Evolutionary conservation across 768 basidiomycete genomes (phyloP), one percentile per base, ranked within the genome.

Genomic region (Crassisporium funariophilum): DNA sequence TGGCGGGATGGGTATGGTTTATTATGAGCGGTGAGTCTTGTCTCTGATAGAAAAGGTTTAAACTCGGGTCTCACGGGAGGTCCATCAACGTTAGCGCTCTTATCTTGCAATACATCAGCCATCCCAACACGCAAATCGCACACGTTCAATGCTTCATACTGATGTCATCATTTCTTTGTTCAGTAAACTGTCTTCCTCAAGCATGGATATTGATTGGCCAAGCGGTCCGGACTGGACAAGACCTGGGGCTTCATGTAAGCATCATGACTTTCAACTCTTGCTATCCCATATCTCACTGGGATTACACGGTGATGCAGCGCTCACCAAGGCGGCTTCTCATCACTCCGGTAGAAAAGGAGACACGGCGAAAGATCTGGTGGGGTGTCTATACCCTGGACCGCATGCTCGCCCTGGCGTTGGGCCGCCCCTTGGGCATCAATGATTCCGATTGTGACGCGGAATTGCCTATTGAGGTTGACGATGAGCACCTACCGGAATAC

Each of bases 171-270:
- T 95, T 93, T 72, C 74, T 95, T 49, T 94, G 92, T 62, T 92
- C 91, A 44, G 78, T 95, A 56, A 95, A 95, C 60, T 93, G 92
- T 61, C 79, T 95, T 41, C 93, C 93, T 2, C 93, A 94, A 68
- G 91, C 92, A 22, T 95, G 93, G 93, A 81, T 95, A 52, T 76
- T 94, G 47, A 81, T 93, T 44, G 93, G 93, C 34, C 93, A 95
- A 64, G 93, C 90, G 17, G 82, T 95, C 37, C 83, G 93, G 49
- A 83, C 83, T 49, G 92, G 88, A 3, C 93, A 95, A 65, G 93
- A 95, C 70, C 75, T 95, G 33, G 93, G 93, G 35, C 78, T 95
- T 56, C 93, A 95, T 71, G 91, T 94, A 70, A 75, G 90, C 48
- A 19, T 48, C 43, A 17, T 47, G 16, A 39, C 34, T 42, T 41